Conservation (phyloP, 805 yeast genomes). For the Jamesozyma spencerorum region DNA sequence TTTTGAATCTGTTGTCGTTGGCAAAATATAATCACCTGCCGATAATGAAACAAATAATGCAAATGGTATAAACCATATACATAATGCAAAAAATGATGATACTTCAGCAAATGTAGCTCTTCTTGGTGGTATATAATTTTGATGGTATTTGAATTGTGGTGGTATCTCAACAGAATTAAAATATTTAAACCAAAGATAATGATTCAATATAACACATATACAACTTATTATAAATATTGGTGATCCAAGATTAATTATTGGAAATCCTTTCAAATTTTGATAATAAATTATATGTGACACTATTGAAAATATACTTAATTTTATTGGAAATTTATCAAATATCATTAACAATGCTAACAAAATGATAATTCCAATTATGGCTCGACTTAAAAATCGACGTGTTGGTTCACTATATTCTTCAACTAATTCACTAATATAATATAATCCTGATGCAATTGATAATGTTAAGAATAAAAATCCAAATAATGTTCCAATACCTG, state of each 20-base stretch:
- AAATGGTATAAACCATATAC: conserved; percentile 92
- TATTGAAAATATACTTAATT: conserved; percentile 57
- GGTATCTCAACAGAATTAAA: conserved; percentile 64
- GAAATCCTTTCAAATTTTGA: conserved; percentile 73
- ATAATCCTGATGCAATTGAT: conserved; percentile 82
- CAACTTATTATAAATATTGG: conserved; percentile 66
- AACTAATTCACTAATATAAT: conserved; percentile 82
- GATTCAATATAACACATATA: conserved; percentile 65
- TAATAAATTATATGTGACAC: conserved; percentile 63
- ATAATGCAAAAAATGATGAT: conserved; percentile 88
- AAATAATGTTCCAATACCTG: conserved; percentile 48
- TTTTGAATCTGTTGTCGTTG: conserved; percentile 34
- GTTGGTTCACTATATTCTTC: conserved; percentile 91
- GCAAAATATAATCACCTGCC: conserved; percentile 84
- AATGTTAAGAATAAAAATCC: conserved; percentile 57
- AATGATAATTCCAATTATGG: conserved; percentile 54
- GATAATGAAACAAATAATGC: conserved; percentile 83
- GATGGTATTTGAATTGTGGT: conserved; percentile 49
- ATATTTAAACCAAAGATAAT: conserved; percentile 81
- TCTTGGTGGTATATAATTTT: conserved; percentile 52
- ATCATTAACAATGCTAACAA: conserved; percentile 49
- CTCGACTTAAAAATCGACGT: conserved; percentile 51
- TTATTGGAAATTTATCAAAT: conserved; percentile 73
- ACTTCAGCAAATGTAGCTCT: conserved; percentile 81
- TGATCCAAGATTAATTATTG: conserved; percentile 66